Evolutionary conservation across 805 yeast species (phyloP), one percentile per base, ranked within the genome.

Genomic region (Barnettozyma salicaria): DNA sequence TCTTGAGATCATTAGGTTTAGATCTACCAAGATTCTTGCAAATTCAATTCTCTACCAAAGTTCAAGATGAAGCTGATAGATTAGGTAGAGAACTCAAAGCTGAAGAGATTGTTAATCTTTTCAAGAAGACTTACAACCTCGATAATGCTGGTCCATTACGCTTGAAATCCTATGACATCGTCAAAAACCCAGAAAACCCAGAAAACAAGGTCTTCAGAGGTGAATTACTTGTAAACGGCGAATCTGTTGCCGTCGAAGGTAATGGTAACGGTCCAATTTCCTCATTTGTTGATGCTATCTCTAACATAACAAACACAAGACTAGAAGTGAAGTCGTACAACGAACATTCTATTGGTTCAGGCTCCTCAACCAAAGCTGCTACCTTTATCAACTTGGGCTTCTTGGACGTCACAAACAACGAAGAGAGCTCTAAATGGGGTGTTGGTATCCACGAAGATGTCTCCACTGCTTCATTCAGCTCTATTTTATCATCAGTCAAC

Each of bases 361-460:
- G 85, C 43, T 72, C 86, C 17, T 71, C 70, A 44, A 76, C 83
- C 37, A 73, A 77, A 59, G 90, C 89, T 49, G 89, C 86, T 30
- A 74, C 89, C 8, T 81, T 73, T 59, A 78, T 89, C 41, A 81
- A 75, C 50, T 53, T 73, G 36, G 58, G 74, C 46, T 74, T 72
- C 58, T 53, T 68, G 24, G 64, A 67, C 29, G 66, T 63, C 17
- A 60, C 59, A 30, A 65, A 64, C 37, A 60, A 64, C 32, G 67
- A 67, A 44, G 53, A 64, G 53, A 49, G 61, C 32, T 53, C 61
- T 42, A 60, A 60, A 51, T 89, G 96, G 96, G 97, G 97, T 63
- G 89, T 89, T 41, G 97, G 96, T 55, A 77, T 87, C 44, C 80
- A 86, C 57, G 90, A 80, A 61, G 95, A 89, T 63, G 92, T 85